phyloP scores from a whole-genome alignment of 2,329 filamentous ascomycete species.

The Myriosclerotinia duriaeana region DNA sequence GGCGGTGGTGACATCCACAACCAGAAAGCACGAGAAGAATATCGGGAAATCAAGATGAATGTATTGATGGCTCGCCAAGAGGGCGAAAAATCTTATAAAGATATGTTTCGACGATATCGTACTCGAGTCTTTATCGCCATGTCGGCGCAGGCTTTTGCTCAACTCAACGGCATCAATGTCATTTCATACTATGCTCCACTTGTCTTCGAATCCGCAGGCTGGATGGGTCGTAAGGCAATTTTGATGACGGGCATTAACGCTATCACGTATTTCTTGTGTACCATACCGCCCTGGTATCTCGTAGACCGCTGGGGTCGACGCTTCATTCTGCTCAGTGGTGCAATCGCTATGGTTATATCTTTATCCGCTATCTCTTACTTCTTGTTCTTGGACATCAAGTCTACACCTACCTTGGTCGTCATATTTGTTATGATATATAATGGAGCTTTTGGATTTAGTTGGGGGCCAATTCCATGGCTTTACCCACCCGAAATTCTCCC shows the following conservation, averaged over 20 bases:
- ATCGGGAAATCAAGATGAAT: conserved; percentile 98
- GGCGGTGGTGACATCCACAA: conserved; percentile 95
- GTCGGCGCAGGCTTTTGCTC: conserved; percentile 93
- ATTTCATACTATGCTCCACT: conserved; percentile 98
- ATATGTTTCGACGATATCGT: conserved; percentile 93
- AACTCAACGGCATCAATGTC: conserved; percentile 98
- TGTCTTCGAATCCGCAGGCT: conserved; percentile 96
- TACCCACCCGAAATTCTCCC: conserved; percentile 99
- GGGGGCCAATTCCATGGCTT: conserved; percentile 97
- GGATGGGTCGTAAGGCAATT: conserved; percentile 84
- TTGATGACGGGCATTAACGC: conserved; percentile 97
- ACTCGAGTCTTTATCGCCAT: conserved; percentile 97
- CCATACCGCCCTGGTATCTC: conserved; percentile 94
- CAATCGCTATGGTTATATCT: conserved; percentile 83
- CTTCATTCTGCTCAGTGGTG: conserved; percentile 84
- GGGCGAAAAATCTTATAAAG: conserved; percentile 83
- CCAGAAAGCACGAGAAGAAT: conserved; percentile 88
- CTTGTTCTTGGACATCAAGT: conserved; percentile 77
- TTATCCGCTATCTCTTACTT: conserved; percentile 93
- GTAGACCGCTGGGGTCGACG: conserved; percentile 90
- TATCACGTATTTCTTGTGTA: conserved; percentile 86
- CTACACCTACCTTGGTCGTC: conserved; percentile 82
- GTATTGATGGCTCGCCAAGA: conserved; percentile 91
- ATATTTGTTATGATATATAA: conserved; percentile 98
- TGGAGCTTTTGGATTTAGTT: conserved; percentile 92